Conservation (phyloP, 1,284 basidiomycete species). For the Hymenochaete sp. region DNA sequence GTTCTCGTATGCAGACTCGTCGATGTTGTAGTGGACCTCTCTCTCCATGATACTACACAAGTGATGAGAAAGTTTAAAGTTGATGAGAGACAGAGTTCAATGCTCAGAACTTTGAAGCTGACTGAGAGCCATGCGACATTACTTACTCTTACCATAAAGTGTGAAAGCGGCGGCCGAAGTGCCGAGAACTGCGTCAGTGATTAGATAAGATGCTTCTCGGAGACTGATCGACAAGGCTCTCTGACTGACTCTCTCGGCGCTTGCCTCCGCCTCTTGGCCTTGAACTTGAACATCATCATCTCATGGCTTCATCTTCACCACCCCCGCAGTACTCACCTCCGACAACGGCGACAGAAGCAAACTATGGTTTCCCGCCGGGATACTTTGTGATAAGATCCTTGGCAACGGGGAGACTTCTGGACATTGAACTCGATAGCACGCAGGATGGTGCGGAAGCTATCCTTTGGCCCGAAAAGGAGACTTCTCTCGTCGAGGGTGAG, state of each 20-base stretch:
- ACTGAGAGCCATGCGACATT: too few species aligned
- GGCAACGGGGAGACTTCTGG: conserved; percentile 51
- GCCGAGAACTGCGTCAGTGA: too few species aligned
- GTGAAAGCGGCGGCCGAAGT: too few species aligned
- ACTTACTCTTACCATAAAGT: too few species aligned
- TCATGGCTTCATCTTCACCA: too few species aligned
- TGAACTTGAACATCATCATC: too few species aligned
- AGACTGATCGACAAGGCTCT: not conserved
- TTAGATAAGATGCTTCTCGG: too few species aligned
- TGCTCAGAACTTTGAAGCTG: too few species aligned
- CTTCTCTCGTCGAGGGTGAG: conserved; percentile 63
- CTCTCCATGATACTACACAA: too few species aligned
- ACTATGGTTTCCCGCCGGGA: conserved; percentile 58
- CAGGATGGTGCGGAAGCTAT: conserved; percentile 60
- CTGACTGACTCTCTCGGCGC: not conserved
- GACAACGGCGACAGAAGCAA: conserved; percentile 9
- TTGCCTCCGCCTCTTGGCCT: too few species aligned
- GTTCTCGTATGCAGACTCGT: conserved; percentile 11
- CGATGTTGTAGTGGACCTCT: not conserved
- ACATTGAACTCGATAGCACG: conserved; percentile 45
- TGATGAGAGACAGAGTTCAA: conserved; percentile 1
- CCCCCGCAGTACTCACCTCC: conserved; percentile 10
- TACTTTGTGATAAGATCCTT: conserved; percentile 67
- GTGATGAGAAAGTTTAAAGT: not conserved
- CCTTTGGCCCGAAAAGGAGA: conserved; percentile 64